These are phyloP conservation scores for Dinochytrium kinnereticum DNA, from an alignment of 371 early-diverging fungal genomes.

Conservation along the genomic window DNA sequence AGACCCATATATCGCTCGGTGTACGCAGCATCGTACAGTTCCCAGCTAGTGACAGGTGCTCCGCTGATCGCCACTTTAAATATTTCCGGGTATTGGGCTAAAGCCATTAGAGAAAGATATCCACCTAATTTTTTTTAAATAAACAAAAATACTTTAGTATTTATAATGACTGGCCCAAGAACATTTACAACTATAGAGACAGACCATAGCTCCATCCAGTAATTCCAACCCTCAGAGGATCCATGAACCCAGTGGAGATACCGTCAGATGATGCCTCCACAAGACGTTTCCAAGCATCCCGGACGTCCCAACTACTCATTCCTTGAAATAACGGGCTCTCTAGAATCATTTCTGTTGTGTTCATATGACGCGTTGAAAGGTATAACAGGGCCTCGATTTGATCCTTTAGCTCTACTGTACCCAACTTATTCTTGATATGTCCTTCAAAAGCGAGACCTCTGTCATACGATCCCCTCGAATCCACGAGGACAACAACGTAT, in stretches of 20 bases:
- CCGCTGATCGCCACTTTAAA: conserved; percentile 78
- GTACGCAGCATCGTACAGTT: conserved; percentile 72
- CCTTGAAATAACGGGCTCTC: background rate
- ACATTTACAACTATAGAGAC: background rate
- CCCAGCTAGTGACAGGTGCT: conserved; percentile 73
- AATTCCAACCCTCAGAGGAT: conserved; percentile 15
- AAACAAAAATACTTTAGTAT: conserved; percentile 62
- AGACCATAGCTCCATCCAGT: conserved; percentile 32
- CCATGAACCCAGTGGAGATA: background rate
- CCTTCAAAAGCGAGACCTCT: conserved; percentile 75
- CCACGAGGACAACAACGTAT: conserved; percentile 72
- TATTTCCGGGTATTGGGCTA: conserved; percentile 66
- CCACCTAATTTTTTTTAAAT: conserved; percentile 52
- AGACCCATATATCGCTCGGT: conserved; percentile 81
- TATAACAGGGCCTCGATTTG: conserved; percentile 70
- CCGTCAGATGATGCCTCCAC: background rate
- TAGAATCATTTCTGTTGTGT: background rate
- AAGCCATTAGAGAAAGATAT: conserved; percentile 72
- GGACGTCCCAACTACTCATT: background rate
- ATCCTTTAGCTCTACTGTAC: conserved; percentile 71
- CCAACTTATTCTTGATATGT: conserved; percentile 57
- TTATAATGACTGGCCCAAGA: too few species aligned
- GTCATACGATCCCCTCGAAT: conserved; percentile 75
- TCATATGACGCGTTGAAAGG: conserved; percentile 37
- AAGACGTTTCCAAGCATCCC: background rate